phyloP scores from a whole-genome alignment of 1,139 yeast species.

The Hyphopichia fennica region DNA sequence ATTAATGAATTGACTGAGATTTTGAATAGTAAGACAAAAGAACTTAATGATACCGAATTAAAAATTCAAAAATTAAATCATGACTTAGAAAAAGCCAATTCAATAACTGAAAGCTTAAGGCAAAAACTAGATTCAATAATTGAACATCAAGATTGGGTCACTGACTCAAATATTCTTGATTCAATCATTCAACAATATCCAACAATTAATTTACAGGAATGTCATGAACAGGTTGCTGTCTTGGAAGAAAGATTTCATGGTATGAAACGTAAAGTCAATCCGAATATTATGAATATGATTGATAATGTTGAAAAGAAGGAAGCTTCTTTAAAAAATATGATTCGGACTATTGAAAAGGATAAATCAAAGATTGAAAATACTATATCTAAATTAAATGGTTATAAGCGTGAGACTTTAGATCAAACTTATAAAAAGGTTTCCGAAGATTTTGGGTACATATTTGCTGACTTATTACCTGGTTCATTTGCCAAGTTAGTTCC shows the following conservation, averaged over 20 bases:
- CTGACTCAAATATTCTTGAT: constrained; percentile 57
- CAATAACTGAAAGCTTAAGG: constrained; percentile 42
- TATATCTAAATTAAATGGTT: constrained; percentile 79
- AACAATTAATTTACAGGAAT: constrained; percentile 61
- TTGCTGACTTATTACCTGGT: constrained; percentile 84
- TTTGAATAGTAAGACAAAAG: constrained; percentile 52
- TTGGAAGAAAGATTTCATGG: constrained; percentile 64
- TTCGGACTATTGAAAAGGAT: constrained; percentile 86
- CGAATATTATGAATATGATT: constrained; percentile 90
- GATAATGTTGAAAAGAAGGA: constrained; percentile 94
- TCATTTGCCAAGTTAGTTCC: constrained; percentile 90
- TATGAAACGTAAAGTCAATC: constrained; percentile 84
- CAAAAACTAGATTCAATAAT: constrained; percentile 49
- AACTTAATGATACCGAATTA: constrained; percentile 51
- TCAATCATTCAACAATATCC: constrained; percentile 59
- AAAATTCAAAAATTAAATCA: constrained; percentile 61
- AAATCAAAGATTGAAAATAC: constrained; percentile 89
- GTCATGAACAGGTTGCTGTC: constrained; percentile 55
- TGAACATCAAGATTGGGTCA: constrained; percentile 70
- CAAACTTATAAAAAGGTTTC: constrained; percentile 87
- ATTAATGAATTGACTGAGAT: constrained; percentile 60
- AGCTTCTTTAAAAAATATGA: constrained; percentile 71
- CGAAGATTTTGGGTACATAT: constrained; percentile 87
- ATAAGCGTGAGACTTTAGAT: constrained; percentile 79
- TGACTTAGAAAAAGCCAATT: constrained; percentile 60